Base-by-base conservation (phyloP, 1,139 yeast genomes). In the Trichomonascaceae sp. region DNA sequence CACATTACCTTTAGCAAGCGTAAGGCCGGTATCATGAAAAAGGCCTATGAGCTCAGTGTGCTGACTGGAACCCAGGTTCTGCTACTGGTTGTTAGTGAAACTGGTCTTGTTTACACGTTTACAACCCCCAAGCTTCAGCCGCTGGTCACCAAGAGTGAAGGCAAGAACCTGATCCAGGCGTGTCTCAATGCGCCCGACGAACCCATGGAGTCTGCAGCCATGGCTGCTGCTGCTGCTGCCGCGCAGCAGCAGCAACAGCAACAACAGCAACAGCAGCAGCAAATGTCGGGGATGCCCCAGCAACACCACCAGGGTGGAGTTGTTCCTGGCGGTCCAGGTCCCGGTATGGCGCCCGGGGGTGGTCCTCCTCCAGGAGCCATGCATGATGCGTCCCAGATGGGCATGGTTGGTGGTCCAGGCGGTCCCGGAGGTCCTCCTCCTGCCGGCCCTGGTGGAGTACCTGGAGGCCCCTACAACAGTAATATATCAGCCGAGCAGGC, bases 91-190 rank as follows among this genome's bases (percentile, higher is more conserved):
- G 97, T 89, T 28, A 79, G 93, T 35, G 98, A 89, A 60, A 89
- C 98, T 15, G 98, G 98, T 5, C 74, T 89, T 44, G 98, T 89
- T 41, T 92, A 89, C 60, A 89, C 98, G n/a, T 89, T 89, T 58
- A 87, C 97, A 35, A 92, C 98, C 5, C 98, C 98, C 37, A 89
- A 89, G 59, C 73, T 89, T 52, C 98, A 92, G 60, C 98, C 98
- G 11, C 71, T 89, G 48, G 98, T 89, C 37, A 89, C 97, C 26
- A 87, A 89, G 59, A 78, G 93, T 30, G 98, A 89, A 62, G 98
- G 98, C 46, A 87, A 89, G 60, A 85, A 85, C 58, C 70, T 89
- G 52, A 89, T 89, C 54, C 97, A 89, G 65, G 94, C 96, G 11
- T 89, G 98, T 59, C 67, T 89, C 51, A 89, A 89, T 57, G 96